Evolutionary conservation across 345 rosid species (phyloP).

Genomic region (Fremontodendron californicum): DNA sequence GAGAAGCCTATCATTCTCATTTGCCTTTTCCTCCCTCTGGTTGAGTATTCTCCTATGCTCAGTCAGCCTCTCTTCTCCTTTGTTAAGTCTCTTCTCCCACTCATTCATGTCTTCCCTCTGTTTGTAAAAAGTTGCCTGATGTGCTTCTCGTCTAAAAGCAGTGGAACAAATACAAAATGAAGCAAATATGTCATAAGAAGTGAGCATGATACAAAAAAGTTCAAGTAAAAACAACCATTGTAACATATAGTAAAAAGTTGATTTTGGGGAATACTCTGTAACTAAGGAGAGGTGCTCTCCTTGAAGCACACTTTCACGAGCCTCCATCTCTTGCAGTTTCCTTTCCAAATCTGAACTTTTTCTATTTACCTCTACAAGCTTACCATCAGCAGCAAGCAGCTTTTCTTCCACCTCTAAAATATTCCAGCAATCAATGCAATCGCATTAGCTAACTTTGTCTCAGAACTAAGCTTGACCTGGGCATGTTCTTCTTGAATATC

Average conservation of each 20-base stretch:
- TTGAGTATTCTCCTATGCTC: constrained; percentile 52
- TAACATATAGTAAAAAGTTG: not conserved
- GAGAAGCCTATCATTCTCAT: constrained; percentile 43
- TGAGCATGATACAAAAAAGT: not conserved
- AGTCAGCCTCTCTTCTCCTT: constrained; percentile 43
- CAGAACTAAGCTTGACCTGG: constrained; percentile 52
- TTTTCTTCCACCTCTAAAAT: constrained; percentile 56
- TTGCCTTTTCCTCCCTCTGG: constrained; percentile 50
- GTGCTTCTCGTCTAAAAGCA: constrained; percentile 70
- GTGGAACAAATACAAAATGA: constrained; percentile 1
- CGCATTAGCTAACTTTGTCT: constrained; percentile 60
- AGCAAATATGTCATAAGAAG: constrained; percentile 1
- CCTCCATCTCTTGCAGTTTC: constrained; percentile 66
- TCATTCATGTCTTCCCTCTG: constrained; percentile 70
- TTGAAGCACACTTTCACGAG: constrained; percentile 56
- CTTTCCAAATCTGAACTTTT: constrained; percentile 62
- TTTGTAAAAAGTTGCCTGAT: constrained; percentile 54
- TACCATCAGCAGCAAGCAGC: constrained; percentile 49
- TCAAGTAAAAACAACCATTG: constrained; percentile 9
- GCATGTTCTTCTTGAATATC: constrained; percentile 47
- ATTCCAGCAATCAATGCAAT: constrained; percentile 52
- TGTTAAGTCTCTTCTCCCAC: constrained; percentile 64
- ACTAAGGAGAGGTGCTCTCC: constrained; percentile 61
- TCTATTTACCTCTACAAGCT: constrained; percentile 57
- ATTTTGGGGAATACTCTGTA: constrained; percentile 49